Evolutionary conservation across 192 early-diverging fungal genomes (phyloP).

Genomic region (Nowakowskiella sp.): DNA sequence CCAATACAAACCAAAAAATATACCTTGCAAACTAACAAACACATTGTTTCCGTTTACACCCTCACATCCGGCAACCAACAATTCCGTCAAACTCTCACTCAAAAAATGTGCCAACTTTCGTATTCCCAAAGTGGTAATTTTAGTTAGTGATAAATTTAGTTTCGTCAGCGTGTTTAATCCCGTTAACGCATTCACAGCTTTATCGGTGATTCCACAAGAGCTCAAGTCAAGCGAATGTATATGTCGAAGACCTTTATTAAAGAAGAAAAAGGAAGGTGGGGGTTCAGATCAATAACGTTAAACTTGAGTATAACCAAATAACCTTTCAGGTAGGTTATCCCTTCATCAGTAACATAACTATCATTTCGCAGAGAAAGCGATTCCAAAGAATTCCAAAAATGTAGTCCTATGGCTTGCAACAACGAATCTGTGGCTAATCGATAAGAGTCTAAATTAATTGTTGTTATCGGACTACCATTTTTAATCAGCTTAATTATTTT

Average conservation of each 20-base stretch:
- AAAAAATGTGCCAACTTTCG: too few relatives aligned
- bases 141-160: too few relatives aligned
- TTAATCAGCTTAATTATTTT: neutral
- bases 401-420: constrained; percentile 9
- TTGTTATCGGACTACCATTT: neutral
- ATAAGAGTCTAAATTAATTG: constrained; percentile 15
- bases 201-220: constrained; percentile 1
- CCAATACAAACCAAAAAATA: too few relatives aligned
- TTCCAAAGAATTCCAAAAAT: constrained; percentile 4
- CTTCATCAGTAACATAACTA: constrained; percentile 15
- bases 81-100: too few relatives aligned
- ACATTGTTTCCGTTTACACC: too few relatives aligned
- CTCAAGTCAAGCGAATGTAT: neutral
- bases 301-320: neutral
- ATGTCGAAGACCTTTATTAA: neutral
- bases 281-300: neutral
- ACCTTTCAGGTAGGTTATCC: constrained; percentile 1
- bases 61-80: too few relatives aligned
- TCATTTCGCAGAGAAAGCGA: constrained; percentile 6
- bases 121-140: too few relatives aligned
- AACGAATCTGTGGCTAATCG: constrained; percentile 21
- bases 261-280: neutral
- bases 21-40: too few relatives aligned
- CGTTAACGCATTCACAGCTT: neutral
- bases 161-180: too few relatives aligned